phyloP scores from a whole-genome alignment of 148 eudicot genomes.

The Diospyros lotus region DNA sequence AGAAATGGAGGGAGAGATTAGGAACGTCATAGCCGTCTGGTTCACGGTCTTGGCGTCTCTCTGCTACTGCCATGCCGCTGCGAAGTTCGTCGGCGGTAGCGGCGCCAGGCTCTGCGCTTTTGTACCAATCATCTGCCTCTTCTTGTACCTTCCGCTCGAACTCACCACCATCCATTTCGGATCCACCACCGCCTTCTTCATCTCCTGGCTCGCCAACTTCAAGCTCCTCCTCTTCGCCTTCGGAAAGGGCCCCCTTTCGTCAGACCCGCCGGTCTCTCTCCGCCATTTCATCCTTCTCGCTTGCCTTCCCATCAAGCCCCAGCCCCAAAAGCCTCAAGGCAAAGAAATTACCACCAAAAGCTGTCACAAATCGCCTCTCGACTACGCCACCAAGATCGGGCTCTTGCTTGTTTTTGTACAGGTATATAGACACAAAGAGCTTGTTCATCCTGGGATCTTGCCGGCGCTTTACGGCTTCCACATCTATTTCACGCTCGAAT shows the following conservation, averaged over 20 bases:
- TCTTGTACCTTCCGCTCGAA: conserved; percentile 26
- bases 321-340: not conserved
- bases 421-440: conserved; percentile 12
- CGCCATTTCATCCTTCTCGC: conserved; percentile 24
- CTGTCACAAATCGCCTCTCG: not conserved
- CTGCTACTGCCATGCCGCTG: conserved; percentile 21
- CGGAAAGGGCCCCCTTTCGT: conserved; percentile 20
- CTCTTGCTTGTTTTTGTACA: conserved; percentile 1
- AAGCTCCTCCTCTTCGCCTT: conserved; percentile 31
- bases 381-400: conserved; percentile 1
- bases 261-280: not conserved
- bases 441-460: not conserved
- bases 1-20: conserved; percentile 4
- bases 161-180: conserved; percentile 30
- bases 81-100: too few species aligned
- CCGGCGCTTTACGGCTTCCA: conserved; percentile 11
- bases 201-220: conserved; percentile 38
- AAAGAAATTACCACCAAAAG: not conserved
- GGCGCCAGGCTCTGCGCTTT: too few species aligned
- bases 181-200: conserved; percentile 25
- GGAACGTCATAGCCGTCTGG: conserved; percentile 31
- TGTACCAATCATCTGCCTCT: conserved; percentile 27
- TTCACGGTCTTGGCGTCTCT: conserved; percentile 16
- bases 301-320: conserved; percentile 23
- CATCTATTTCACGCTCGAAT: conserved; percentile 26